Evolutionary conservation across 2,329 filamentous ascomycete genomes (phyloP).

Genomic region (Clonostachys byssicola): DNA sequence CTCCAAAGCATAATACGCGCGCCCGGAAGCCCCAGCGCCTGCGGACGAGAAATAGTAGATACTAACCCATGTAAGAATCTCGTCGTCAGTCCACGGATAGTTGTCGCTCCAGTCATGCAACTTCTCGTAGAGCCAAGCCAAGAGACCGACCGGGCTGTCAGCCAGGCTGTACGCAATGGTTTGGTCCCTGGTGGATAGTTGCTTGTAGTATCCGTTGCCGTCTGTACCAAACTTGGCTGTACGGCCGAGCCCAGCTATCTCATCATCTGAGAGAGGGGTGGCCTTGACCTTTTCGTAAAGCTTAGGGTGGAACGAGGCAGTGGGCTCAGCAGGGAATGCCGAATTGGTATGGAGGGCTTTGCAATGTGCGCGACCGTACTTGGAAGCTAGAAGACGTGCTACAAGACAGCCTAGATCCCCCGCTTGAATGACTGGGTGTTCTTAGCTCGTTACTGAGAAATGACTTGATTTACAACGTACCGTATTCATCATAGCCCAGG

Average conservation of each 20-base stretch:
- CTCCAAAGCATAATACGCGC: conserved; percentile 67
- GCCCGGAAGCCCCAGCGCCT: conserved; percentile 61
- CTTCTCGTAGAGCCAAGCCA: conserved; percentile 1
- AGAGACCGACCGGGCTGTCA: background rate
- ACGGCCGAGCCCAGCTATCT: background rate
- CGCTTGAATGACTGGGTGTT: background rate
- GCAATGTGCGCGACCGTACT: background rate
- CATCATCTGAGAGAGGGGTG: background rate
- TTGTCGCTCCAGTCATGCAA: conserved; percentile 66
- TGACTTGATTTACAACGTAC: background rate
- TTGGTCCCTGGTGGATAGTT: background rate
- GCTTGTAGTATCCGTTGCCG: background rate
- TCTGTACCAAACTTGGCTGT: background rate
- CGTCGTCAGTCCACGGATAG: conserved; percentile 72
- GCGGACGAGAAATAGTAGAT: conserved; percentile 69
- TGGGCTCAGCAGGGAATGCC: background rate
- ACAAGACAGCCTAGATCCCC: background rate
- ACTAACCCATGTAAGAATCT: conserved; percentile 70
- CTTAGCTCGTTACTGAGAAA: background rate
- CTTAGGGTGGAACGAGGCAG: background rate
- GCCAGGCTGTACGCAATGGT: background rate
- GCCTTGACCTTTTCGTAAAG: background rate
- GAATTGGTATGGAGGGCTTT: background rate
- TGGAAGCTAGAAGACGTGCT: background rate
- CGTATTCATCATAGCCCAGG: background rate